These are phyloP conservation scores for Fraxinus sp. DNA, from an alignment of 305 asterid genomes.

Conservation along the genomic window DNA sequence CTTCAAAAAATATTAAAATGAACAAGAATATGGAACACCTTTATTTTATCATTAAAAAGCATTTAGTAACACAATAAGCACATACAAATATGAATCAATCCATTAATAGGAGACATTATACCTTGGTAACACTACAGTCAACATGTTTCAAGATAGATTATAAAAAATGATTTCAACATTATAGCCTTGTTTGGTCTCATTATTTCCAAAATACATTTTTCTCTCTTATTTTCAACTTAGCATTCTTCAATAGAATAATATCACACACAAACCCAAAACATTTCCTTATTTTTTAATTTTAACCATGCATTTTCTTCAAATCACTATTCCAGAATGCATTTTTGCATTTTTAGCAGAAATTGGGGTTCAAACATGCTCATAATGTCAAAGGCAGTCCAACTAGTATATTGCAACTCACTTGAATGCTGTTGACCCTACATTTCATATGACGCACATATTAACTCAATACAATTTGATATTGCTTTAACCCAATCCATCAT, in stretches of 20 bases:
- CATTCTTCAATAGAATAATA: too few species aligned
- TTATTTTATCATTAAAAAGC: constrained; percentile 3
- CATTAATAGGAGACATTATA: background rate
- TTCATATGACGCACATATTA: background rate
- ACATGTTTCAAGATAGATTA: background rate
- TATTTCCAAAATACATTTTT: too few species aligned
- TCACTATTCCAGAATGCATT: too few species aligned
- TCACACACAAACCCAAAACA: too few species aligned
- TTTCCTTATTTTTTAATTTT: too few species aligned
- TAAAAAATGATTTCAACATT: background rate
- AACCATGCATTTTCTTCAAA: too few species aligned
- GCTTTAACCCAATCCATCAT: background rate
- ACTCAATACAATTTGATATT: background rate
- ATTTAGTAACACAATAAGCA: background rate
- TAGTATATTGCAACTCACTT: constrained; percentile 3
- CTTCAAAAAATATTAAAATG: constrained; percentile 10
- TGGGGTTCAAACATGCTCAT: too few species aligned
- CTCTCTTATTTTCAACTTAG: too few species aligned
- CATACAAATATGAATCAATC: constrained; percentile 11
- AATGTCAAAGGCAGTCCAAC: constrained; percentile 14
- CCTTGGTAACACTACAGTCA: background rate
- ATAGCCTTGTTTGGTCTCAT: too few species aligned
- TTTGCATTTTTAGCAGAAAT: too few species aligned
- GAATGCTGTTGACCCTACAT: background rate
- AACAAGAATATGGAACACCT: constrained; percentile 9